Base-by-base conservation (phyloP, 148 eudicot genomes). In the Camellia japonica region DNA sequence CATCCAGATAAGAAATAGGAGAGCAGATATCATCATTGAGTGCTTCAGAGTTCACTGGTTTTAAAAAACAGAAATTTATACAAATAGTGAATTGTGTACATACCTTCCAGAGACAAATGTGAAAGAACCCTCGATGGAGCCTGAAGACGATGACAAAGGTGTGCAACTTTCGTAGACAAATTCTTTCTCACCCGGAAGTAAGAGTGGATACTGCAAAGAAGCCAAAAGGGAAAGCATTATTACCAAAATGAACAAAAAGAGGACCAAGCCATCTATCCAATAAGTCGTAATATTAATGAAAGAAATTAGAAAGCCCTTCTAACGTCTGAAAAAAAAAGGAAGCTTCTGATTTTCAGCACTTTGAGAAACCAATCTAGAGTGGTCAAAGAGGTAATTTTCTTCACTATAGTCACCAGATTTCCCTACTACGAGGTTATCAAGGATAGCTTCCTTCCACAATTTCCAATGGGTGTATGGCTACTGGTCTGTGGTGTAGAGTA, bases 81-180 rank as follows among this genome's bases (percentile, higher is more conserved):
- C 3, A 46, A 62, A 63, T 19, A 7, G 38, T 30, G 38, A 30
- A 30, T 30, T 30, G 38, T 30, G 1, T 30, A 30, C 38, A 62
- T 87, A 95, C 99, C 97, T 96, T 77, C 98, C 99, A 63, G 99
- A 98, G 64, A 96, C 85, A 79, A 91, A 92, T 47, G 90, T 93
- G 76, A 96, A 96, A 70, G 86, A 89, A 76, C 99, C 99, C 83
- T 96, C 99, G 23, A 92, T 80, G 72, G 97, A 96, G 20, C 97
- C 99, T 63, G 79, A 62, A 44, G 80, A 44, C 65, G 80, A 76
- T 20, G 75, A 77, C 63, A 85, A 82, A 80, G 74, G 14, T 44
- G 89, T 59, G 83, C 97, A 90, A 80, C 98, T 96, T 86, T 93
- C 86, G 56, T 95, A 96, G 63, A 96, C 88, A 85, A 93, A 96